Evolutionary conservation across 2,329 filamentous ascomycete species (phyloP).

Genomic region (Aschersonia sp.): DNA sequence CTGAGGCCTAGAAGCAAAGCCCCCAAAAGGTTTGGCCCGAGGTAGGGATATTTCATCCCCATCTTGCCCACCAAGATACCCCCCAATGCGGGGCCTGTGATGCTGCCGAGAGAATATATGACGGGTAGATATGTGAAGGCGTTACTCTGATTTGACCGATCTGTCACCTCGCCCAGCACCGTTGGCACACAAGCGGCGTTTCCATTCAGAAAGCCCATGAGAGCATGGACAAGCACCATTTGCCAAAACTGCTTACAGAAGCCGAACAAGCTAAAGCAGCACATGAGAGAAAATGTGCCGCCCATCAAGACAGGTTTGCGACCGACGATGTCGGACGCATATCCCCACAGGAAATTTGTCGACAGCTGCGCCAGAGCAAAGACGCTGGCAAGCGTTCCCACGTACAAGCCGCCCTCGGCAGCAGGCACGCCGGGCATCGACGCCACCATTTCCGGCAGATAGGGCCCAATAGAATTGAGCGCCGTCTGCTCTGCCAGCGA

Average conservation of each 20-base stretch:
- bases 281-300: constrained; percentile 69
- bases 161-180: constrained; percentile 86
- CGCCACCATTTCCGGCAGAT: constrained; percentile 82
- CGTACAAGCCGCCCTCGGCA: constrained; percentile 66
- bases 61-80: constrained; percentile 60
- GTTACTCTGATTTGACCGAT: constrained; percentile 82
- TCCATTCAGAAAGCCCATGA: constrained; percentile 89
- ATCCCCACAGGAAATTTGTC: constrained; percentile 59
- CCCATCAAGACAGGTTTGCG: constrained; percentile 61
- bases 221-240: constrained; percentile 66
- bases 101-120: constrained; percentile 88
- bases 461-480: constrained; percentile 89
- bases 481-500: constrained; percentile 91
- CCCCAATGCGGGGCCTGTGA: constrained; percentile 84
- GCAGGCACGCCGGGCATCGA: constrained; percentile 68
- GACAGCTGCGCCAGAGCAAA: constrained; percentile 88
- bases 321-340: constrained; percentile 50
- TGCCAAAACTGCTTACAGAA: constrained; percentile 76
- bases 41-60: constrained; percentile 58
- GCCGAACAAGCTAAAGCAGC: constrained; percentile 75
- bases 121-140: constrained; percentile 92
- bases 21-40: constrained; percentile 69
- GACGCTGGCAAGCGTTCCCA: constrained; percentile 76
- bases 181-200: constrained; percentile 92
- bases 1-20: constrained; percentile 58